Base-by-base conservation (phyloP, 176 grass and related monocot genomes). In the Zoysia pacifica region DNA sequence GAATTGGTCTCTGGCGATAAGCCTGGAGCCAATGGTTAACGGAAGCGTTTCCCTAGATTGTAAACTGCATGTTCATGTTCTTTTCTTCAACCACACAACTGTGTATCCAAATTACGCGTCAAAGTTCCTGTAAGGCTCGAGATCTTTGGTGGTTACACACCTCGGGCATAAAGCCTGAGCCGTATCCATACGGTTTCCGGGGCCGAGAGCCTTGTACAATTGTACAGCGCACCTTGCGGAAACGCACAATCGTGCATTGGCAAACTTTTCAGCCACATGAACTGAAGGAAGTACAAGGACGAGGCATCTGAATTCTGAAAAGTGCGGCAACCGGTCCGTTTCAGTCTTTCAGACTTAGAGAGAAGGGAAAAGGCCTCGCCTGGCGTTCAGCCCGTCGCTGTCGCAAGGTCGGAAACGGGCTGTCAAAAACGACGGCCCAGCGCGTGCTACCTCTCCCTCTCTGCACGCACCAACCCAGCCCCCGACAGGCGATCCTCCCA, bases 391-490 rank as follows among this genome's bases (percentile, higher is more conserved):
- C 71, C 3, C 14, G 37, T 83, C 72, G 81, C 63, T 7, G 20
- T 60, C 72, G 35, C 13, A 49, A 36, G 56, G 19, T 71, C 76
- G 18, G 5, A 36, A 78, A 66, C 48, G 74, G 68, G 54, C 10
- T 65, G 71, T 71, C 80, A 89, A 80, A 81, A 85, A 55, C 42
- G 77, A 85, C 58, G 58, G 58, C 82, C 16, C 77, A 89, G 16
- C 87, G 76, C 86, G 76, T 62, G 53, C 46, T 49, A 80, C 46
- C 41, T 9, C 52, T 16, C 0, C 12, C 7, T 15, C 11, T 65
- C 67, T 76, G 35, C 44, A 48, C 8, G 11, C 47, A 69, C 70
- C 87, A 76, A 62, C 77, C 72, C 65, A 14, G 10, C 39, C 43
- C 35, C 64, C 58, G 82, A 85, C 82, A 63, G 20, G 65, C 66